These are phyloP conservation scores for Metschnikowia corniflorae DNA, from an alignment of 805 yeast genomes.

Conservation along the genomic window DNA sequence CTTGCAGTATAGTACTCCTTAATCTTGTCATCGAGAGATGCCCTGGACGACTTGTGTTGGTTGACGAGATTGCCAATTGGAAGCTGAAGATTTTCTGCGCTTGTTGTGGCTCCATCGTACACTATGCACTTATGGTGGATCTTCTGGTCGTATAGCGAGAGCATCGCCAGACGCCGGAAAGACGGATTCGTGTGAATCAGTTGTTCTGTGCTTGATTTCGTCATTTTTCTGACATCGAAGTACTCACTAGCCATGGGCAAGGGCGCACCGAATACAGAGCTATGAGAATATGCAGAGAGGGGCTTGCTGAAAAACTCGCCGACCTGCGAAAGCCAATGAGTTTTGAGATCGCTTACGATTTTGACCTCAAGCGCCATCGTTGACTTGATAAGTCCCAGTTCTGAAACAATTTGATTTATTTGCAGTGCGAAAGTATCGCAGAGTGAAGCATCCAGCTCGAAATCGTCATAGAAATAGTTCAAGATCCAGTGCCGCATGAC, in stretches of 20 bases:
- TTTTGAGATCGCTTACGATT: constrained; percentile 37
- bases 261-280: constrained; percentile 14
- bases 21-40: constrained; percentile 29
- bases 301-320: constrained; percentile 31
- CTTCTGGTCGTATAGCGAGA: constrained; percentile 39
- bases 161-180: constrained; percentile 43
- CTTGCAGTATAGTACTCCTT: constrained; percentile 16
- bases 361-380: constrained; percentile 35
- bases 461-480: constrained; percentile 86
- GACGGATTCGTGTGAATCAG: constrained; percentile 43
- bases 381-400: constrained; percentile 28
- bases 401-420: constrained; percentile 34
- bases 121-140: constrained; percentile 34
- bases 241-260: constrained; percentile 30
- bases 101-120: constrained; percentile 21
- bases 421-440: constrained; percentile 48
- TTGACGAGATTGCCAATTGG: constrained; percentile 36
- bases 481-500: constrained; percentile 85
- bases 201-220: constrained; percentile 33
- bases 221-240: constrained; percentile 19
- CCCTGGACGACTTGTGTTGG: constrained; percentile 37
- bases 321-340: constrained; percentile 36
- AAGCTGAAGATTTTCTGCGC: constrained; percentile 36
- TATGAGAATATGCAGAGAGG: constrained; percentile 15
- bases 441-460: constrained; percentile 27